Conservation (phyloP, 345 rosid genomes). For the Brassica nigra region DNA sequence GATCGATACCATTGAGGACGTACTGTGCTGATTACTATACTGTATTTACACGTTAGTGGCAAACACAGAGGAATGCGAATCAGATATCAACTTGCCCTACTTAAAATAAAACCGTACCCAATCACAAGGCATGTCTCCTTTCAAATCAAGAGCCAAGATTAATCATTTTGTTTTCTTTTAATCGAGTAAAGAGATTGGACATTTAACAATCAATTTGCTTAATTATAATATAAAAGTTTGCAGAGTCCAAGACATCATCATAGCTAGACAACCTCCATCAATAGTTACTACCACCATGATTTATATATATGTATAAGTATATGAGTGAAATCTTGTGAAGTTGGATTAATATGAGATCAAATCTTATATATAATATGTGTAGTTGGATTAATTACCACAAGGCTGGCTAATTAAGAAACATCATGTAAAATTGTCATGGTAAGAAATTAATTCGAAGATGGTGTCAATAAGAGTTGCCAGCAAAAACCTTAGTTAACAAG, state of each 20-base stretch:
- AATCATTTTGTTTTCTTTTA: constrained; percentile 19
- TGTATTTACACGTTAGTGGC: constrained; percentile 14
- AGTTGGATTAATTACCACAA: background rate
- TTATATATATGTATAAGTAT: background rate
- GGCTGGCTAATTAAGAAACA: background rate
- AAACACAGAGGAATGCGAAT: constrained; percentile 22
- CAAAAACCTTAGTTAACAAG: background rate
- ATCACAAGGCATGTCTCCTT: constrained; percentile 35
- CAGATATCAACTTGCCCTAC: constrained; percentile 22
- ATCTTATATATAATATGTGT: background rate
- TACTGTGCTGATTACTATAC: background rate
- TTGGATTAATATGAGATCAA: background rate
- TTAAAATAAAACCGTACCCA: constrained; percentile 15
- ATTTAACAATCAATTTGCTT: constrained; percentile 24
- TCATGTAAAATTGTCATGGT: background rate
- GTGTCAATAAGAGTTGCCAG: background rate
- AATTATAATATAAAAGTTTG: constrained; percentile 14
- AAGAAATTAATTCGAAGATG: background rate
- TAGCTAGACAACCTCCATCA: constrained; percentile 27
- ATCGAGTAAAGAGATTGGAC: constrained; percentile 18
- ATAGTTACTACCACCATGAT: background rate
- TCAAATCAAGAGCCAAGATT: constrained; percentile 14
- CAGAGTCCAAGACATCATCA: constrained; percentile 32
- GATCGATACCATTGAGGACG: no score
- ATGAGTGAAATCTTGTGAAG: background rate